Conservation (phyloP, 1,139 yeast genomes). For the Taphrina pruni region DNA sequence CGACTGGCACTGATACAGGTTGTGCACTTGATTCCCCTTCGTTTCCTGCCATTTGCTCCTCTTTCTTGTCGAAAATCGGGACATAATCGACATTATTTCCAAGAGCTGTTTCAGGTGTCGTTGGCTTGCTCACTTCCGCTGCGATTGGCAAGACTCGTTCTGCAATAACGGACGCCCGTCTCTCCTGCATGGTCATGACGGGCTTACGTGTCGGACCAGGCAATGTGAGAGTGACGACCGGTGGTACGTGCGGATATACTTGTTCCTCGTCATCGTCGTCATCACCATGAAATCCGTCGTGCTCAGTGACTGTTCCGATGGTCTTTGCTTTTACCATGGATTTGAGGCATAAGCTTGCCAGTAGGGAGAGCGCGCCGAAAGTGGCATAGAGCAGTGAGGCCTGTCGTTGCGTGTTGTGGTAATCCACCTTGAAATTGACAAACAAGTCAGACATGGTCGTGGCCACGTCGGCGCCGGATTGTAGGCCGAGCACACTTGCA, state of each 20-base stretch:
- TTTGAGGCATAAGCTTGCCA: conserved; percentile 8
- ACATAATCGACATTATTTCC: not conserved
- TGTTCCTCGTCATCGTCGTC: not conserved
- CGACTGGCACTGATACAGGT: not conserved
- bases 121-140: not conserved
- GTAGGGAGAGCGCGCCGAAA: conserved; percentile 8
- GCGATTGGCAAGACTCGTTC: not conserved
- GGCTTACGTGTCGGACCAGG: not conserved
- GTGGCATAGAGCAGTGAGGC: conserved; percentile 5
- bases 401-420: conserved; percentile 22
- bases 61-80: not conserved
- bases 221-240: not conserved
- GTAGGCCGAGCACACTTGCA: not conserved
- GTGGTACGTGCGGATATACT: not conserved
- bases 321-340: not conserved
- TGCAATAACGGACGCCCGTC: not conserved
- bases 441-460: not conserved
- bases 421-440: not conserved
- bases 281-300: not conserved
- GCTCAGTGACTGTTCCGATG: not conserved
- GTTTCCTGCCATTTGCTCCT: not conserved
- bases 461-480: not conserved
- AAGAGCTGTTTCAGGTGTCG: too few species aligned
- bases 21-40: not conserved
- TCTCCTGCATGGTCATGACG: not conserved